Evolutionary conservation across 345 rosid species (phyloP).

Genomic region (Crucihimalaya himalaica): DNA sequence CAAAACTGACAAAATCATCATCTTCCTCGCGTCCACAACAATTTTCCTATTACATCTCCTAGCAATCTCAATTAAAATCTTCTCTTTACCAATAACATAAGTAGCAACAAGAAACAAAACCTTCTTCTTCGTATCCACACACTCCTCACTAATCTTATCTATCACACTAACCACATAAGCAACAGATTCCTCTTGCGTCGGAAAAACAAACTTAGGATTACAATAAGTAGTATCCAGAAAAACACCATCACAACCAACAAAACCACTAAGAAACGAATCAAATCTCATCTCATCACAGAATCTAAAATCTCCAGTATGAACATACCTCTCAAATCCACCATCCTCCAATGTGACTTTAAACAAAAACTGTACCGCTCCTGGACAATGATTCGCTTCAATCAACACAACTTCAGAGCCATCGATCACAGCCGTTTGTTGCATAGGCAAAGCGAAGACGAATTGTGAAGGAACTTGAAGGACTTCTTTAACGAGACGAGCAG

Average conservation of each 20-base stretch:
- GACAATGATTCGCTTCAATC: conserved; percentile 86
- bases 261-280: conserved; percentile 48
- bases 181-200: conserved; percentile 70
- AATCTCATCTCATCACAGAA: conserved; percentile 55
- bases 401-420: conserved; percentile 71
- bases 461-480: conserved; percentile 56
- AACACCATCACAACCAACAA: conserved; percentile 72
- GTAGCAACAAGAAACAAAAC: conserved; percentile 91
- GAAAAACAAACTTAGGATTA: conserved; percentile 74
- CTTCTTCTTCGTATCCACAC: conserved; percentile 27
- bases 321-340: conserved; percentile 50
- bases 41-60: conserved; percentile 62
- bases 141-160: conserved; percentile 52
- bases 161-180: conserved; percentile 65
- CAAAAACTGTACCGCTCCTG: conserved; percentile 85
- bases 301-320: conserved; percentile 89
- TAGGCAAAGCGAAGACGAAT: conserved; percentile 56
- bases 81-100: conserved; percentile 88
- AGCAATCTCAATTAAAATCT: conserved; percentile 69
- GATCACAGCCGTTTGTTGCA: conserved; percentile 43
- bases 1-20: conserved; percentile 58
- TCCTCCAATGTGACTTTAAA: conserved; percentile 51
- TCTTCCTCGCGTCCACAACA: conserved; percentile 68
- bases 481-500: conserved; percentile 60
- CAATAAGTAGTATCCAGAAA: conserved; percentile 89